Evolutionary conservation across 768 basidiomycete genomes (phyloP), one percentile per base, ranked within the genome.

Genomic region (Strobilomyces confusus): DNA sequence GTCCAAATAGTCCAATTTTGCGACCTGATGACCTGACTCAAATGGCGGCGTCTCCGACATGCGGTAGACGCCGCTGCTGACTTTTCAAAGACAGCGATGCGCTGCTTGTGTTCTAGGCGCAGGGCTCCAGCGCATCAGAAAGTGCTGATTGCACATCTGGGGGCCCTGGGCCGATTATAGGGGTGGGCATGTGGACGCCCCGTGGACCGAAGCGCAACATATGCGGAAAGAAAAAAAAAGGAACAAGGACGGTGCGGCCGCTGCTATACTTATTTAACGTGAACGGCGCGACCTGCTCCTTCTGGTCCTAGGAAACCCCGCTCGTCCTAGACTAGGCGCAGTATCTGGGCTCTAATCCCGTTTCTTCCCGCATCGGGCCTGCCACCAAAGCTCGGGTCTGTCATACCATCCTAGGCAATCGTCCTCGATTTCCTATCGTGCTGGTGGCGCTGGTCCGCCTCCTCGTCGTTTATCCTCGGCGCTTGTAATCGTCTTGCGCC

Each of bases 111-210:
- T 25, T 48, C 46, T 44, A 54, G 46, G 25, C 47, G 9, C 26
- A 37, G 42, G 43, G 34, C 14, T 44, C 15, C 13, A 36, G 34
- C 34, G 34, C 34, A 36, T 36, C 34, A 36, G 14, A 36, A 36
- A 33, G 11, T 11, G 11, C 32, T 33, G 32, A 33, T 33, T 3
- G 3, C 15, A 36, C 19, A 48, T 47, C 42, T 33, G 32, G 47
- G 55, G 52, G 9, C 45, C 47, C 36, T 20, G 2, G 33, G 13
- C 15, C 15, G 17, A 5, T 56, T 34, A 47, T 44, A 12, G 30
- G 58, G 54, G 54, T 60, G 59, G 54, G 29, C 59, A 60, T 53
- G 59, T 51, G 59, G 49, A 2, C 55, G 42, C 48, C 54, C 47
- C 47, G 36, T 40, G 38, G 40, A 29, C 17, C 15, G 44, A 26